Conservation (phyloP, 306 rosid genomes). For the Fragaria nilgerrensis region DNA sequence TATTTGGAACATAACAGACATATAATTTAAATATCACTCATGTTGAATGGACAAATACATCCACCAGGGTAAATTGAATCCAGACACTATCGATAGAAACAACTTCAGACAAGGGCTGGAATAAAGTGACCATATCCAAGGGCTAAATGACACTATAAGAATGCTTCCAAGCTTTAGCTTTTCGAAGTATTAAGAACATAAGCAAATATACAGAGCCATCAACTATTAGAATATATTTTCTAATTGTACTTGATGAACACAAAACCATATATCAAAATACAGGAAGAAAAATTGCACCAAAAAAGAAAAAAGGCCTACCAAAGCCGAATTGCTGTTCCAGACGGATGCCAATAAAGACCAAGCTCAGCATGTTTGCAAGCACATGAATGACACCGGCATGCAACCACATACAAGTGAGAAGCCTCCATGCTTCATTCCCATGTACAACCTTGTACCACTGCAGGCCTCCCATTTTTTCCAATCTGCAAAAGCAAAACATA, state of each 20-base stretch:
- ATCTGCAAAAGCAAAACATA: slow-evolving; percentile 28
- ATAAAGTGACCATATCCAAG: background rate
- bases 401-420: slow-evolving; percentile 44
- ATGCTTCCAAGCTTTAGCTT: background rate
- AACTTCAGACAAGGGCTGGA: background rate
- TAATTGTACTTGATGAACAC: background rate
- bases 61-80: background rate
- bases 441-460: slow-evolving; percentile 36
- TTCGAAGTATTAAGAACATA: background rate
- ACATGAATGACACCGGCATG: slow-evolving; percentile 56
- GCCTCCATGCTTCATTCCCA: slow-evolving; percentile 48
- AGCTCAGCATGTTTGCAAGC: slow-evolving; percentile 52
- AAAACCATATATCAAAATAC: background rate
- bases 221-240: background rate
- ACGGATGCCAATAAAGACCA: slow-evolving; percentile 49
- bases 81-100: background rate
- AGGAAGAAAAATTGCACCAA: background rate
- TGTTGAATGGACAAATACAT: background rate
- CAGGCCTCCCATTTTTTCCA: slow-evolving; percentile 48
- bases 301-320: slow-evolving; percentile 24
- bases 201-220: background rate
- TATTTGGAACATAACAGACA: background rate
- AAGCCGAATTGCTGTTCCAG: slow-evolving; percentile 57
- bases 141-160: background rate
- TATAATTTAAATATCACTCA: background rate